A percentile compares a stretch with the other conserved stretches of the same genome.
Conservation (phyloP, 805 yeast genomes). For the Kodamaea kaohsiungensis region DNA sequence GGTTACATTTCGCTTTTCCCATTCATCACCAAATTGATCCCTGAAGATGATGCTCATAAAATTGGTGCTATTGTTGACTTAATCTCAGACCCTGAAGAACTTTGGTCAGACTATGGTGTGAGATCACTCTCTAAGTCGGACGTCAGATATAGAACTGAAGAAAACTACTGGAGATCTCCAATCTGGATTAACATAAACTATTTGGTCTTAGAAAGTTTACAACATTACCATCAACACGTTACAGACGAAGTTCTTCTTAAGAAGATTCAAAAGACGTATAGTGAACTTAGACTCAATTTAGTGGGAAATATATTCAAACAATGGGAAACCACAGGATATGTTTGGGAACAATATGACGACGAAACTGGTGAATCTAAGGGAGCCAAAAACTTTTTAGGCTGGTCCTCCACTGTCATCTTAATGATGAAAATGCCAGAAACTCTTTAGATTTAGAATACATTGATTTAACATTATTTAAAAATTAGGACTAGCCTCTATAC, state of each 20-base stretch:
- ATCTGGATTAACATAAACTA: slow-evolving; percentile 93
- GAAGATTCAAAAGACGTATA: slow-evolving; percentile 44
- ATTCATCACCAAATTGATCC: slow-evolving; percentile 67
- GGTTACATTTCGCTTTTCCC: slow-evolving; percentile 91
- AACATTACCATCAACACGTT: slow-evolving; percentile 46
- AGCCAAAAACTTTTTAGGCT: slow-evolving; percentile 88
- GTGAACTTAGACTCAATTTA: slow-evolving; percentile 60
- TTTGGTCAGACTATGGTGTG: slow-evolving; percentile 80
- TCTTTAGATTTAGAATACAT: slow-evolving; percentile 9
- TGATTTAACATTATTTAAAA: background rate
- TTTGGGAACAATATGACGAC: slow-evolving; percentile 91
- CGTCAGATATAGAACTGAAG: slow-evolving; percentile 67
- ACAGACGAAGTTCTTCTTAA: slow-evolving; percentile 39
- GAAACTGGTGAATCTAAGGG: slow-evolving; percentile 73
- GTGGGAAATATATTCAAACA: slow-evolving; percentile 67
- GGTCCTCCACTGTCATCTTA: slow-evolving; percentile 82
- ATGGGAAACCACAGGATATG: slow-evolving; percentile 76
- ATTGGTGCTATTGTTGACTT: slow-evolving; percentile 54
- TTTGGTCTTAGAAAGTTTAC: slow-evolving; percentile 68
- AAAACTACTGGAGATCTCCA: slow-evolving; percentile 95
- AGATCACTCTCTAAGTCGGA: slow-evolving; percentile 76
- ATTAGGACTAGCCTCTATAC: background rate
- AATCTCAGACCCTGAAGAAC: slow-evolving; percentile 66
- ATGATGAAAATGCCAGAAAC: slow-evolving; percentile 81
- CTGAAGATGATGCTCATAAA: slow-evolving; percentile 43